phyloP scores from a whole-genome alignment of 2,329 filamentous ascomycete species.

The Thielaviopsis populi region DNA sequence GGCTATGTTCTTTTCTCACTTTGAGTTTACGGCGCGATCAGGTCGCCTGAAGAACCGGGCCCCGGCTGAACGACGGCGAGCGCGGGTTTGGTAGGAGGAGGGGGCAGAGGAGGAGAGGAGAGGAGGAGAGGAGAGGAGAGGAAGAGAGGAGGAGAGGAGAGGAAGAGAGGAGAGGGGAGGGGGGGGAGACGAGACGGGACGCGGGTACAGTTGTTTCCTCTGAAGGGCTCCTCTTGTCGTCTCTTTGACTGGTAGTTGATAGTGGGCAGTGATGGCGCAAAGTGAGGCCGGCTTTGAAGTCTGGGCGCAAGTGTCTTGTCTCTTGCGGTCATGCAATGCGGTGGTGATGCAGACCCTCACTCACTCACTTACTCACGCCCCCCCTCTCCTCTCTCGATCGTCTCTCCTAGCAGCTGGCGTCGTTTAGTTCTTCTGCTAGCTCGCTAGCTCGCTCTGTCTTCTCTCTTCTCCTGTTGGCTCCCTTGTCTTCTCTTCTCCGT shows the following conservation, averaged over 20 bases:
- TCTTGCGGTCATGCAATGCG: neutral
- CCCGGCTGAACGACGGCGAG: neutral
- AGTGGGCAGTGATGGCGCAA: neutral
- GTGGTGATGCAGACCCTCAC: neutral
- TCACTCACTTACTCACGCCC: no score
- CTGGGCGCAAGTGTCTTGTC: neutral
- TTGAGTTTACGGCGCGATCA: neutral
- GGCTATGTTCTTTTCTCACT: neutral
- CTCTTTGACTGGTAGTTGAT: neutral
- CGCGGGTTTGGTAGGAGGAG: neutral
- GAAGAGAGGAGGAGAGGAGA: no score
- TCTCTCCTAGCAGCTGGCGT: no score
- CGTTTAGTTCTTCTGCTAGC: neutral
- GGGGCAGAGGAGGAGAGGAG: neutral
- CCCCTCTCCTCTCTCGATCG: no score
- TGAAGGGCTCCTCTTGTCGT: neutral
- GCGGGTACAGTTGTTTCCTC: no score
- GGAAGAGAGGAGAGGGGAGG: no score
- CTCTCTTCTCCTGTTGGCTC: neutral
- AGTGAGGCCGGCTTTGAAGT: neutral
- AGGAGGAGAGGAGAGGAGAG: no score
- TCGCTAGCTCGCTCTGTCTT: neutral
- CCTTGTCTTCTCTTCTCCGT: neutral
- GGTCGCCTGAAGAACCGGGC: neutral
- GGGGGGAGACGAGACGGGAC: no score